phyloP scores from a whole-genome alignment of 1,284 basidiomycete species.

The Golubevia pallescens region DNA sequence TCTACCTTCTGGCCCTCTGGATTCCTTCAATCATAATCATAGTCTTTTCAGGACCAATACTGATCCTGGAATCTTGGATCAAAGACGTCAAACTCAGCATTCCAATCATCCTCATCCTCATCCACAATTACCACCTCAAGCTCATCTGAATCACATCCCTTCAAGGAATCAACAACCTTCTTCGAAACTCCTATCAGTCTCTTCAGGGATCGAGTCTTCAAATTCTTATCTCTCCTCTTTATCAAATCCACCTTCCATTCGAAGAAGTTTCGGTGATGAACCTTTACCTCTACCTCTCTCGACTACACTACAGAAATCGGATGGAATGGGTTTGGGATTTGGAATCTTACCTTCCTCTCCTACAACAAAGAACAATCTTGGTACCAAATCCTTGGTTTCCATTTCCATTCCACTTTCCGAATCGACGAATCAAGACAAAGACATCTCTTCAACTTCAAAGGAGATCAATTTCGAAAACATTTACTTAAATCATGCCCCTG shows the following conservation, averaged over 20 bases:
- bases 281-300: background rate
- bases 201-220: too few species aligned
- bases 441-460: background rate
- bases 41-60: background rate
- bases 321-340: conserved; percentile 1
- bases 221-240: too few species aligned
- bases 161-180: too few species aligned
- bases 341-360: background rate
- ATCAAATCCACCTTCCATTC: too few species aligned
- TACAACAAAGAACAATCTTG: background rate
- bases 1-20: background rate
- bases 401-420: background rate
- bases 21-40: background rate
- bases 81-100: too few species aligned
- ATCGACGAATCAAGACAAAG: too few species aligned
- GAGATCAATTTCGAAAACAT: conserved; percentile 21
- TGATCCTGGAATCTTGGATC: background rate
- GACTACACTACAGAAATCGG: background rate
- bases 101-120: too few species aligned
- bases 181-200: too few species aligned
- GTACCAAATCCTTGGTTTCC: conserved; percentile 5
- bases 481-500: conserved; percentile 53
- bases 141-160: too few species aligned
- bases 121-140: too few species aligned
- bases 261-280: too few species aligned